Evolutionary conservation across 1,284 basidiomycete genomes (phyloP), one percentile per base, ranked within the genome.

Genomic region (Tilletiaria anomala): DNA sequence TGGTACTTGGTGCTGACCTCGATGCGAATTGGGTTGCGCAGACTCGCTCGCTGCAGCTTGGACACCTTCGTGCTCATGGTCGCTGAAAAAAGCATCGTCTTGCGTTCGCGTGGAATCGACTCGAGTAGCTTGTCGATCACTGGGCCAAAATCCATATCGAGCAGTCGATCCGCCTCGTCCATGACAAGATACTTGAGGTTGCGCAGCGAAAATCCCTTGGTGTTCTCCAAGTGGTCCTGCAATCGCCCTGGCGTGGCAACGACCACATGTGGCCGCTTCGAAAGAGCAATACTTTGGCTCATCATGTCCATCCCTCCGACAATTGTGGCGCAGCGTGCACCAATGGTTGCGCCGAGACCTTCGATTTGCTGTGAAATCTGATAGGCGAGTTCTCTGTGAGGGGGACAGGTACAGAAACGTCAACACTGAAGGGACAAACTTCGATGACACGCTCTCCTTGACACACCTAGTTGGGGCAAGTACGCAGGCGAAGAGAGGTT

Each of bases 51-150:
- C 68, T 97, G 91, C 6, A 99, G 73, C 69, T 97, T 96, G 18
- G 86, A 88, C 8, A 99, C 88, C 70, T 96, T 97, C 17, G 87
- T 93, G 2, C 91, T 94, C 89, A 99, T 97, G n/a, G 93, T 99
- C 1, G 93, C 93, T 12, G 88, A 93, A 73, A 93, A 99, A 1
- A 99, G 76, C 68, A 89, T 96, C 0, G 93, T 99, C 24, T 81
- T 83, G 16, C 93, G 77, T 61, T 97, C 89, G 61, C 80, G 83
- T 15, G 93, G 93, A 51, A 97, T 83, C 33, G 84, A 78, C 70
- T 93, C 93, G 34, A 99, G 73, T 49, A 99, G 87, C 72, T 89
- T 91, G 73, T 97, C 93, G 51, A 99, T 89, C 44, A 86, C 83
- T 26, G 85, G 82, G 15, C 88, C 89, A 60, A 99, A 97, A 67